These are phyloP conservation scores for Eremomyces bilateralis DNA, from an alignment of 495 filamentous ascomycete species.

Conservation along the genomic window DNA sequence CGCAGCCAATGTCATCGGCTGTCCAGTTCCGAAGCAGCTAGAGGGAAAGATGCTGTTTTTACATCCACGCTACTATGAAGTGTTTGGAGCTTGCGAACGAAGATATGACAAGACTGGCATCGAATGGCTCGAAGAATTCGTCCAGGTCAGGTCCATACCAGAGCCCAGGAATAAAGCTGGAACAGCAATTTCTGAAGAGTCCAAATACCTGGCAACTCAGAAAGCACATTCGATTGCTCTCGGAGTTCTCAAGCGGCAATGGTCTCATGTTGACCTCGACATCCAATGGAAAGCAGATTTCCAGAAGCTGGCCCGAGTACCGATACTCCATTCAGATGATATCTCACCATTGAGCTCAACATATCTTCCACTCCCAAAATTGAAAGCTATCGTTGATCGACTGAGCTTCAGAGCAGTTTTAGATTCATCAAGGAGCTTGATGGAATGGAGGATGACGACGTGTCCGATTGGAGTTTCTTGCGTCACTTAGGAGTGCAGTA, in stretches of 20 bases:
- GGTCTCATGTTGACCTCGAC: too few relatives aligned
- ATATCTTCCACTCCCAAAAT: constrained; percentile 4
- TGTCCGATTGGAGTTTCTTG: constrained; percentile 1
- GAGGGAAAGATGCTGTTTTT: neutral
- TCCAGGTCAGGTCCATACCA: neutral
- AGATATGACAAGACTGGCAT: neutral
- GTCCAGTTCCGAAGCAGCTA: neutral
- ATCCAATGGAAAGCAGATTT: too few relatives aligned
- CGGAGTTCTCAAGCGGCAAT: too few relatives aligned
- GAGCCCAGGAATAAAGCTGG: too few relatives aligned
- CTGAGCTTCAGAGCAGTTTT: constrained; percentile 1
- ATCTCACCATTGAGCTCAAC: neutral
- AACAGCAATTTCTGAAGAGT: too few relatives aligned
- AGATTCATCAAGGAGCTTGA: constrained; percentile 3
- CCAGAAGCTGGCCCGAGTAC: neutral
- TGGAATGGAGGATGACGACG: neutral
- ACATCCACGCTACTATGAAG: neutral
- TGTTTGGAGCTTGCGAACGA: neutral
- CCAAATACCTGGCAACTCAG: too few relatives aligned
- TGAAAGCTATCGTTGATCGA: neutral
- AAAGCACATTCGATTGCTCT: too few relatives aligned
- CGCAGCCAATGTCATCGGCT: neutral
- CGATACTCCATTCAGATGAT: constrained; percentile 2
- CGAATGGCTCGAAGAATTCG: neutral
- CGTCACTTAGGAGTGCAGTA: neutral